Evolutionary conservation across 805 yeast species (phyloP).

Genomic region (Millerozyma acaciae): DNA sequence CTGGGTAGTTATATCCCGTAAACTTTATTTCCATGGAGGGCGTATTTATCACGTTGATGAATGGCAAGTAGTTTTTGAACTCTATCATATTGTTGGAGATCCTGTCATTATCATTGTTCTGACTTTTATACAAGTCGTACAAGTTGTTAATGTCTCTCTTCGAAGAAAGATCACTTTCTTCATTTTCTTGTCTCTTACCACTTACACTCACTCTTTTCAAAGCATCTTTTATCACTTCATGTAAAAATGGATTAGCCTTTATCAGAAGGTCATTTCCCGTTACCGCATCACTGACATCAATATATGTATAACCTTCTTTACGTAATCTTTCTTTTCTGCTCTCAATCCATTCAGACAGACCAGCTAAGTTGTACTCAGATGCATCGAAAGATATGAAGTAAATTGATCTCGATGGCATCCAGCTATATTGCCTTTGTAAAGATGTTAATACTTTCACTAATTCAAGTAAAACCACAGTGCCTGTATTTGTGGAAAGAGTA

Average conservation of each 20-base stretch:
- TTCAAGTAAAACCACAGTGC: conserved; percentile 70
- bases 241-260: conserved; percentile 63
- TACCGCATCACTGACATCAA: conserved; percentile 69
- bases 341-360: conserved; percentile 76
- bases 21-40: conserved; percentile 63
- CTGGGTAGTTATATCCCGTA: conserved; percentile 41
- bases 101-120: conserved; percentile 19
- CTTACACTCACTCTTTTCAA: conserved; percentile 23
- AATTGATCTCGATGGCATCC: conserved; percentile 82
- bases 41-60: conserved; percentile 59
- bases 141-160: conserved; percentile 14
- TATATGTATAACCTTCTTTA: conserved; percentile 61
- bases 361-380: conserved; percentile 74
- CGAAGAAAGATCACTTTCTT: conserved; percentile 1
- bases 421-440: conserved; percentile 58
- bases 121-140: conserved; percentile 24
- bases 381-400: conserved; percentile 86
- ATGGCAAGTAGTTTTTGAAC: conserved; percentile 66
- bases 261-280: conserved; percentile 52
- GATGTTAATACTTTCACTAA: conserved; percentile 64
- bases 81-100: conserved; percentile 33
- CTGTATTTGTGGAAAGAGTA: conserved; percentile 67
- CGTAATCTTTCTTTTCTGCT: conserved; percentile 48
- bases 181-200: conserved; percentile 6
- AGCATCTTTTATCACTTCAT: conserved; percentile 42